Conservation (phyloP, 2,329 filamentous ascomycete species). For the Pyricularia grisea region DNA sequence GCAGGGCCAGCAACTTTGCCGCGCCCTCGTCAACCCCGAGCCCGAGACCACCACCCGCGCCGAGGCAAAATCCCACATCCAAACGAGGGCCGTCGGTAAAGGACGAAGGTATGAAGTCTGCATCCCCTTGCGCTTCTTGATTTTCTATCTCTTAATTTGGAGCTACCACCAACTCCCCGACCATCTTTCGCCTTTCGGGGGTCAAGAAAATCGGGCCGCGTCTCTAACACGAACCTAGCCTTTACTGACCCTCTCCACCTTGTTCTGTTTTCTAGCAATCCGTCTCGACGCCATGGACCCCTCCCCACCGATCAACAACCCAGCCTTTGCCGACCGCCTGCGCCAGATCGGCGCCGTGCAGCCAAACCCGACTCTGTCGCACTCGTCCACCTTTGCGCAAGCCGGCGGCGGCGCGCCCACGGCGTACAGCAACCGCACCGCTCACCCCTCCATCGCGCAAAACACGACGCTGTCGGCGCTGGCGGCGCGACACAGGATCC, state of each 20-base stretch:
- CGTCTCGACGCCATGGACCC: constrained; percentile 29
- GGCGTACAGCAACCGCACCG: constrained; percentile 8
- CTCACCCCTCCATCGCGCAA: constrained; percentile 16
- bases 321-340: constrained; percentile 41
- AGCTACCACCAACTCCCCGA: too few relatives aligned
- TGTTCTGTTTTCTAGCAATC: constrained; percentile 21
- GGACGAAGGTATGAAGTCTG: constrained; percentile 8
- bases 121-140: neutral
- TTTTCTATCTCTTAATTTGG: too few relatives aligned
- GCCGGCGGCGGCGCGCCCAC: neutral
- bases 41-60: constrained; percentile 6
- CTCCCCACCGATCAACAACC: constrained; percentile 24
- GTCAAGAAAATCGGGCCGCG: too few relatives aligned
- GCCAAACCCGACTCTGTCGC: constrained; percentile 43
- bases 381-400: constrained; percentile 33
- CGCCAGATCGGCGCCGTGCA: constrained; percentile 44
- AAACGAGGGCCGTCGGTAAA: constrained; percentile 11
- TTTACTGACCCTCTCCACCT: neutral
- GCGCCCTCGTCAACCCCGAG: constrained; percentile 9
- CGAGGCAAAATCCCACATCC: constrained; percentile 4
- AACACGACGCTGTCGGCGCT: constrained; percentile 41
- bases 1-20: constrained; percentile 20
- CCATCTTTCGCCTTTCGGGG: too few relatives aligned
- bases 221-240: too few relatives aligned
- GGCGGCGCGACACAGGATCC: constrained; percentile 33